Evolutionary conservation across 169 alveolate genomes (phyloP).

Genomic region (Neospora caninum): DNA sequence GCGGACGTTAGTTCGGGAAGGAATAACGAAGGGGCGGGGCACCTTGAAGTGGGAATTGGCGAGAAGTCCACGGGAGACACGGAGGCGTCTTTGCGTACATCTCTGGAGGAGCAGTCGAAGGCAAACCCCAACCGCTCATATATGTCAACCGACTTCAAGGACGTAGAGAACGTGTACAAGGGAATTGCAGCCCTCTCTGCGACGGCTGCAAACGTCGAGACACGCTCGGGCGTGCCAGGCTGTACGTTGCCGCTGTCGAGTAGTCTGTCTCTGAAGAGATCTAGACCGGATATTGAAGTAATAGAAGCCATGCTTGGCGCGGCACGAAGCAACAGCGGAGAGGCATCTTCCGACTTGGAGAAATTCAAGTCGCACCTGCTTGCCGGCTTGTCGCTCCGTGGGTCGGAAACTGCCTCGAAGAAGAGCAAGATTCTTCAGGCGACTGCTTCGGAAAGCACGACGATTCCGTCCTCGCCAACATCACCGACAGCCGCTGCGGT

Average conservation of each 20-base stretch:
- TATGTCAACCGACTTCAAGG: too few relatives aligned
- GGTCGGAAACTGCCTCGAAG: not conserved
- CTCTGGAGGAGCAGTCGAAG: not conserved
- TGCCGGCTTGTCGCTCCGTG: not conserved
- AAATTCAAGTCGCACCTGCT: not conserved
- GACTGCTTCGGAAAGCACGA: not conserved
- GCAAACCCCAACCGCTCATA: not conserved
- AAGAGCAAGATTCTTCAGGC: constrained; percentile 1
- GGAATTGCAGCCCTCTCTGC: too few relatives aligned
- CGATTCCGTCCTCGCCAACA: constrained; percentile 7
- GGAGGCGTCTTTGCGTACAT: not conserved
- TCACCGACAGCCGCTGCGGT: not conserved
- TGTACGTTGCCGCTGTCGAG: not conserved
- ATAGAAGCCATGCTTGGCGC: not conserved
- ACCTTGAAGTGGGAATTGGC: not conserved
- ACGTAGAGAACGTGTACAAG: too few relatives aligned
- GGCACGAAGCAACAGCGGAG: not conserved
- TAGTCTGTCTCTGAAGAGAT: not conserved
- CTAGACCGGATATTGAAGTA: not conserved
- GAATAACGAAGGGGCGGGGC: not conserved
- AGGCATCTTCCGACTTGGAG: not conserved
- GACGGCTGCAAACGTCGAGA: too few relatives aligned
- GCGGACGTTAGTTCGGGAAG: not conserved
- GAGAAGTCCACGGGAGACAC: too few relatives aligned
- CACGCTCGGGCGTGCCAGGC: too few relatives aligned